These are phyloP conservation scores for Meyerozyma elateridarum DNA, from an alignment of 1,139 yeast species.

Conservation along the genomic window DNA sequence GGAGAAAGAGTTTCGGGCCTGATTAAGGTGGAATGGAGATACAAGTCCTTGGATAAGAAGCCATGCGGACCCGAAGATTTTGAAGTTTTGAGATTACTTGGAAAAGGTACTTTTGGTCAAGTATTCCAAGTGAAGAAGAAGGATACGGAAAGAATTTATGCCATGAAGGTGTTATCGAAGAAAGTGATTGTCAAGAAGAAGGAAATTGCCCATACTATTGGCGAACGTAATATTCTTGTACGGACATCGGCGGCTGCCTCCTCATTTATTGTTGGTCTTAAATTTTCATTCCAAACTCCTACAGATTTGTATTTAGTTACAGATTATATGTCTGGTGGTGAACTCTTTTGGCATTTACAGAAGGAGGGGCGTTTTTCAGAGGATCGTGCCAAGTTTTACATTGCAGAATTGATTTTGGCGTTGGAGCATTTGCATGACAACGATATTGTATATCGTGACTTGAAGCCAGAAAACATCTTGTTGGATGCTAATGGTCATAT, in stretches of 20 bases:
- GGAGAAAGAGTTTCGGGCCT: conserved; percentile 79
- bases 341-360: conserved; percentile 94
- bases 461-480: conserved; percentile 90
- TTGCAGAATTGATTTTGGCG: conserved; percentile 90
- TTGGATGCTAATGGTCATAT: conserved; percentile 96
- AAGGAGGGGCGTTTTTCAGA: conserved; percentile 92
- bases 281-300: conserved; percentile 94
- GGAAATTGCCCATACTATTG: conserved; percentile 96
- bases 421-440: conserved; percentile 89
- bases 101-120: conserved; percentile 97
- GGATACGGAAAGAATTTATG: conserved; percentile 86
- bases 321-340: conserved; percentile 98
- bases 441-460: conserved; percentile 89
- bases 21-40: conserved; percentile 69
- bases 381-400: conserved; percentile 90
- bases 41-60: conserved; percentile 59
- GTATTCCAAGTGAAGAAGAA: conserved; percentile 91
- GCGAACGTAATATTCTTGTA: conserved; percentile 90
- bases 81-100: conserved; percentile 81
- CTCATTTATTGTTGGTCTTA: conserved; percentile 89
- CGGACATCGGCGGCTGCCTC: conserved; percentile 77
- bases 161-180: conserved; percentile 93
- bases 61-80: conserved; percentile 93
- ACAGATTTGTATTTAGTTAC: conserved; percentile 88
- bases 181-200: conserved; percentile 93